Evolutionary conservation across 2,329 filamentous ascomycete genomes (phyloP), one percentile per base, ranked within the genome.

Genomic region (Alternaria conjuncta): DNA sequence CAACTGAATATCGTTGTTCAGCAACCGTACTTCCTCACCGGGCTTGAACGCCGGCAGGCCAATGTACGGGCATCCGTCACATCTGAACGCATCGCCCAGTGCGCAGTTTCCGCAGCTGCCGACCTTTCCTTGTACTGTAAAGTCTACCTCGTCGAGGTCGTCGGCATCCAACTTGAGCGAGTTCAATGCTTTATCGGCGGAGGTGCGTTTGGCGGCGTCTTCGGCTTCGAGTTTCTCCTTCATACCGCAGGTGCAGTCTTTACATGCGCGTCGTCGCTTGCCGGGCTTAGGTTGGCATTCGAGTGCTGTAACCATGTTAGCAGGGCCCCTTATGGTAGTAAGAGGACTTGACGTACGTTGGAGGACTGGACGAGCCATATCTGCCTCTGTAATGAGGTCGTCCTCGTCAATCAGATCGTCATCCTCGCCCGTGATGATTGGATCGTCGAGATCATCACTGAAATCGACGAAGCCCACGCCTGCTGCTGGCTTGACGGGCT

Each of bases 111-210:
- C 93, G 80, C 96, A 99, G 18, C 92, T 96, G 58, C 96, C 95
- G 6, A 95, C 92, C 84, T 97, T 98, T 72, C 96, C 96, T 81
- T 97, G 87, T n/a, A 98, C 93, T 1, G 96, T 99, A 78, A 99
- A 98, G 81, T 99, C 96, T 9, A 98, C 86, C 80, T 98, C 95
- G 55, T 88, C 89, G 53, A 99, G 69, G 77, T 99, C 96, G 73
- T 93, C 90, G 1, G 88, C 84, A 54, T 86, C 88, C 55, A 97
- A 85, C 81, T 92, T 92, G 66, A 93, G 83, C 20, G 89, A 85
- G 75, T 89, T 88, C 51, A 93, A 85, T 3, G 82, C 82, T 50
- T 84, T 82, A 74, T 93, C 90, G 30, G 92, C 91, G 21, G 86
- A 83, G 8, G 83, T 82, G 60, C 93, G 87, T 74, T 88, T 89